A percentile compares a stretch with the other conserved stretches of the same genome.
phyloP scores from a whole-genome alignment of 441 rosid genomes.

The Aquilaria agallochum region DNA sequence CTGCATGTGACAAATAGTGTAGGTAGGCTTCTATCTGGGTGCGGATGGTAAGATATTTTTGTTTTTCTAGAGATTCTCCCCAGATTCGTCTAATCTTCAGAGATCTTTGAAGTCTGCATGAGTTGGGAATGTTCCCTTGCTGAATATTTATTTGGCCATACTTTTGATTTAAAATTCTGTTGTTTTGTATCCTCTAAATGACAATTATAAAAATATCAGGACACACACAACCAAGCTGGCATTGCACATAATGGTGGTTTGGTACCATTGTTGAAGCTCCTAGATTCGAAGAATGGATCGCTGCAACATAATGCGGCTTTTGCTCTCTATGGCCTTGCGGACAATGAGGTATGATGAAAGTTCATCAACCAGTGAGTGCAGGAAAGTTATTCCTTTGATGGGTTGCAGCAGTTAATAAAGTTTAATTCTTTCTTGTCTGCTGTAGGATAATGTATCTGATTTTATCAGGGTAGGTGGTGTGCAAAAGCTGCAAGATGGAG shows the following conservation, averaged over 20 bases:
- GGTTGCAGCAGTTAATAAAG: slow-evolving; percentile 7
- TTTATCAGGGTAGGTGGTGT: slow-evolving; percentile 98
- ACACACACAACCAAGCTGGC: slow-evolving; percentile 94
- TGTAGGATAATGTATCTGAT: slow-evolving; percentile 91
- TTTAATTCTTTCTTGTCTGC: slow-evolving; percentile 22
- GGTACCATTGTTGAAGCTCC: slow-evolving; percentile 81
- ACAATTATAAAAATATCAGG: slow-evolving; percentile 40
- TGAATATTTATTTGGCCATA: background rate
- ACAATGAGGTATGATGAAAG: slow-evolving; percentile 76
- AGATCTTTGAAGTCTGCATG: too few species aligned
- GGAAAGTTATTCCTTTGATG: slow-evolving; percentile 15
- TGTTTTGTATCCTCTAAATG: slow-evolving; percentile 4
- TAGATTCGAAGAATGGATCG: slow-evolving; percentile 95
- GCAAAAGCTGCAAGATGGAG: slow-evolving; percentile 96
- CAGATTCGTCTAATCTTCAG: background rate
- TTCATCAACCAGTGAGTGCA: slow-evolving; percentile 6
- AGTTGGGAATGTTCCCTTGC: too few species aligned
- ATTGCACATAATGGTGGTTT: slow-evolving; percentile 94
- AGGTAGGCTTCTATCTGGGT: too few species aligned
- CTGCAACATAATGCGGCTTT: slow-evolving; percentile 99
- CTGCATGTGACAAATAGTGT: too few species aligned
- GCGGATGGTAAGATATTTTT: too few species aligned
- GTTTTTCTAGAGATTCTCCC: too few species aligned
- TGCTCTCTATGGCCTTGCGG: slow-evolving; percentile 98
- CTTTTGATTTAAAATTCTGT: slow-evolving; percentile 2